Percentiles rank a stretch among this genome's conserved stretches.
phyloP scores from a whole-genome alignment of 257 asterid species.

The Ajuga chamaepitys region DNA sequence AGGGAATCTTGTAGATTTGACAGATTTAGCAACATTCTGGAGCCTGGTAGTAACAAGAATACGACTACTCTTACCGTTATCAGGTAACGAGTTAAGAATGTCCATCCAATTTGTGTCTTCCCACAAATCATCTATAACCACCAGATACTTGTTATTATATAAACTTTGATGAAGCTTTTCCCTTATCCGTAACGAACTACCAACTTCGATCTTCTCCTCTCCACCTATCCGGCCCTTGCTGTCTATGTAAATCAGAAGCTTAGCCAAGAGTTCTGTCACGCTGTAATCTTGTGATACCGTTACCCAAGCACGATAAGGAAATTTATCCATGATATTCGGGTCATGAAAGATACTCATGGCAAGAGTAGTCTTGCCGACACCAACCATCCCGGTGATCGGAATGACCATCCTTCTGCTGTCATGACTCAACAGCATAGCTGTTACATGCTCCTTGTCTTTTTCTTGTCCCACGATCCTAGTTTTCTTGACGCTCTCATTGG shows the following conservation, averaged over 20 bases:
- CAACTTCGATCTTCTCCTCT: too few species aligned
- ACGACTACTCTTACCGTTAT: neutral
- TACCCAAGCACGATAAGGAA: neutral
- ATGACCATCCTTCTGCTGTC: neutral
- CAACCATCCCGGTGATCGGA: conserved; percentile 1
- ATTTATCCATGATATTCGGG: neutral
- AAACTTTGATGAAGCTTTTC: neutral
- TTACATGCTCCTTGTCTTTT: too few species aligned
- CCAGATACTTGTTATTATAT: neutral
- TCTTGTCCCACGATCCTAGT: too few species aligned
- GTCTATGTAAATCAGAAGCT: neutral
- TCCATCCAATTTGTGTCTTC: neutral
- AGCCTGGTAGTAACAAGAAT: neutral
- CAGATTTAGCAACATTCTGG: neutral
- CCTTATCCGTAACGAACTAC: too few species aligned
- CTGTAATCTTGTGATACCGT: neutral
- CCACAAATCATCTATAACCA: conserved; percentile 6
- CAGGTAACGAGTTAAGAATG: neutral
- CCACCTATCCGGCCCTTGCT: neutral
- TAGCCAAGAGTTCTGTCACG: neutral
- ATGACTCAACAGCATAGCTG: too few species aligned
- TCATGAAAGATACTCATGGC: neutral
- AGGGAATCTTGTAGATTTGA: neutral
- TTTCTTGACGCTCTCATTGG: too few species aligned
- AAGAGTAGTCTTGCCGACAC: neutral